Conservation (phyloP, 345 rosid species). For the Tarenaya hassleriana region DNA sequence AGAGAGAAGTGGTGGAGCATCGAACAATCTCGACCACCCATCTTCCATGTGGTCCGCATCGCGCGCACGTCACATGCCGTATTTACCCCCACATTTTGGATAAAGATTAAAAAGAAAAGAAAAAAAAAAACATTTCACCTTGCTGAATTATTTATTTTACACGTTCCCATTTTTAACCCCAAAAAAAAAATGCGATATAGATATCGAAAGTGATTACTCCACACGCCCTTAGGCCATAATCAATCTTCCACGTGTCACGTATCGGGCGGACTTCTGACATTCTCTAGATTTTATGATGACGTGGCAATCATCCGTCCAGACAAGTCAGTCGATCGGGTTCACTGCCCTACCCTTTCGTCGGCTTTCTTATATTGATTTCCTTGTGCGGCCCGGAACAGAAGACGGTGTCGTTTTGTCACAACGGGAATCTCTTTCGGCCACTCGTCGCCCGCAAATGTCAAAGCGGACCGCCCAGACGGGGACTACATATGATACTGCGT, state of each 20-base stretch:
- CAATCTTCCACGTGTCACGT: conserved; percentile 7
- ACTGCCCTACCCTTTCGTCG: conserved; percentile 7
- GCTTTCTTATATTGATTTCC: conserved; percentile 15
- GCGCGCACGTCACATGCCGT: conserved; percentile 9
- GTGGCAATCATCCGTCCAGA: conserved; percentile 1
- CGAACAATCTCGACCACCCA: conserved; percentile 26
- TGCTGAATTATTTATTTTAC: background rate
- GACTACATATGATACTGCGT: background rate
- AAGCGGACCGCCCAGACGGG: conserved; percentile 10
- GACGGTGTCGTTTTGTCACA: conserved; percentile 2
- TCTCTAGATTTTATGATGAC: conserved; percentile 15
- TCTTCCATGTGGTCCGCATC: conserved; percentile 19
- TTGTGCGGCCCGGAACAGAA: conserved; percentile 13
- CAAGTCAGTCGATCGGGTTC: conserved; percentile 17
- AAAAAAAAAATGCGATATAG: background rate
- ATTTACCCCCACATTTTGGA: background rate
- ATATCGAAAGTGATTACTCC: background rate
- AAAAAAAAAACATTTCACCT: background rate
- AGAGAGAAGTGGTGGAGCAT: conserved; percentile 26
- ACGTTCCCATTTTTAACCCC: no score
- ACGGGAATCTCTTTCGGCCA: background rate
- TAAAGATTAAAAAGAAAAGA: background rate
- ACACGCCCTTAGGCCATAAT: background rate
- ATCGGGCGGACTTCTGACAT: conserved; percentile 10
- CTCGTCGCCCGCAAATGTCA: conserved; percentile 10